A percentile compares a stretch with the other conserved stretches of the same genome.
phyloP scores from a whole-genome alignment of 176 grass and related monocot genomes.

The Oryza glaberrima region DNA sequence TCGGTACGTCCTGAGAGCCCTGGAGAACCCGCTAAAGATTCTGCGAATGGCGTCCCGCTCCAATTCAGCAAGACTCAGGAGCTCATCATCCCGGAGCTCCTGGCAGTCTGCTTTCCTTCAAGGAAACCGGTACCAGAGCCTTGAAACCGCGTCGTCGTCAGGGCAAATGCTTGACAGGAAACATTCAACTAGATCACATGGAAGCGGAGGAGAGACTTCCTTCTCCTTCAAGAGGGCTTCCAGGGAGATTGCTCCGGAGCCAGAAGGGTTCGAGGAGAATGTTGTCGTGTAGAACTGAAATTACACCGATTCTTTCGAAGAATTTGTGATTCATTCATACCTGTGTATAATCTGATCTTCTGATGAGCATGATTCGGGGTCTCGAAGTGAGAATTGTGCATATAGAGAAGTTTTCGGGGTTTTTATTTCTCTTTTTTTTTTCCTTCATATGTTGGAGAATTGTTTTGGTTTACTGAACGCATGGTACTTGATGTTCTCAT shows the following conservation, averaged over 20 bases:
- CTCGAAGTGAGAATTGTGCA: constrained; percentile 46
- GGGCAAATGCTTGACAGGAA: constrained; percentile 41
- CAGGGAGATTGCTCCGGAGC: constrained; percentile 51
- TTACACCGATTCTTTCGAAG: constrained; percentile 8
- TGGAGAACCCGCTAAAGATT: constrained; percentile 78
- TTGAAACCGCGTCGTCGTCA: constrained; percentile 39
- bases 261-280: constrained; percentile 37
- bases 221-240: constrained; percentile 58
- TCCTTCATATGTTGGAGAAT: background rate
- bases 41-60: constrained; percentile 47
- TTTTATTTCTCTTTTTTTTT: background rate
- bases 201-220: constrained; percentile 50
- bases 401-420: constrained; percentile 17
- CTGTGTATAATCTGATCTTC: constrained; percentile 45
- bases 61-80: constrained; percentile 49
- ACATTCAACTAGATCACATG: constrained; percentile 54
- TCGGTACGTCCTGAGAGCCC: constrained; percentile 67
- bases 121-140: constrained; percentile 53
- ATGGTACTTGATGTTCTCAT: constrained; percentile 14
- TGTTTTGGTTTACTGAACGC: background rate
- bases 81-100: constrained; percentile 69
- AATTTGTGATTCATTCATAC: constrained; percentile 47
- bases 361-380: constrained; percentile 32
- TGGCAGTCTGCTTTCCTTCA: constrained; percentile 67
- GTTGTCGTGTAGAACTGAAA: constrained; percentile 31